Base-by-base conservation (phyloP, 768 basidiomycete genomes). In the Kwoniella europaea region DNA sequence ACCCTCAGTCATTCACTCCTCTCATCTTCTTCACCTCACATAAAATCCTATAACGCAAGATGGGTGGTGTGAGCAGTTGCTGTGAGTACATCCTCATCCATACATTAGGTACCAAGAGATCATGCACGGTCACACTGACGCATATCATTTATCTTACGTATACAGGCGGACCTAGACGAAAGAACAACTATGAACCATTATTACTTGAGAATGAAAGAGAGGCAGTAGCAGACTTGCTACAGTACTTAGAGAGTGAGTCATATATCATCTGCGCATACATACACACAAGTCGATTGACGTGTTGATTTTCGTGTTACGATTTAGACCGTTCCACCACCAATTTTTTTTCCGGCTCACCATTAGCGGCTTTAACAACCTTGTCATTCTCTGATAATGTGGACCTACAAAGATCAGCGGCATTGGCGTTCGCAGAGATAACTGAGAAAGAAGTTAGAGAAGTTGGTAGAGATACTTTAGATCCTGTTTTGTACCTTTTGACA, bases 301-400 rank as follows among this genome's bases (percentile, higher is more conserved):
- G 44, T 63, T 42, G 42, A 59, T 22, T 27, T 52, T 64, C 57
- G 55, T 65, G 15, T 41, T 65, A 65, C 54, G 67, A 59, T 59
- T 10, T 65, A 96, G 96, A 99, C 88, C 93, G 97, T 76, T 91
- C 92, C 2, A 94, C 93, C 9, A 98, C 97, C 85, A 98, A 99
- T 86, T 99, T 99, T 88, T 99, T 98, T 86, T 87, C 89, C 63
- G 97, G 96, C 66, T 89, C 90, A 18, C 96, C 97, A 20, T 90
- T 99, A 69, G 88, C 91, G 63, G 94, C 97, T 50, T 86, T 99
- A 67, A 98, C 96, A 13, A 98, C 94, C 62, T 91, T 99, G 72
- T 96, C 94, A 24, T 99, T 98, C 86, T 94, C 92, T 22, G 97
- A 98, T 86, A 99, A 99, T 85, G 96, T 99, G 75, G 97, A 98